These are phyloP conservation scores for Monoraphidium neglectum DNA, from an alignment of 139 green algal species.

Conservation along the genomic window DNA sequence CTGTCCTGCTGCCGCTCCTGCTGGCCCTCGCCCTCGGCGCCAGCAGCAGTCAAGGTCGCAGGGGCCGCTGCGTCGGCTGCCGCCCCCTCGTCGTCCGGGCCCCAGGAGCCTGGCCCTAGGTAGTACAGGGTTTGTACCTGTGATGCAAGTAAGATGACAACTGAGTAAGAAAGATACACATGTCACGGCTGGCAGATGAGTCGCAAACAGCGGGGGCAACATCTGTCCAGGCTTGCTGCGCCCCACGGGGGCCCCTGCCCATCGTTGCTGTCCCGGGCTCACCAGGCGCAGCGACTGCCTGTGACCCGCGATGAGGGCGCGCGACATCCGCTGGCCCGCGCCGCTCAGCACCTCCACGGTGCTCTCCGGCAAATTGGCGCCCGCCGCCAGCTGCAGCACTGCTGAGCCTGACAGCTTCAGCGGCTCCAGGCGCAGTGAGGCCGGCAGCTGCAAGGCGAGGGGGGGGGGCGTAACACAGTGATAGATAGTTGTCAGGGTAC, in stretches of 20 bases:
- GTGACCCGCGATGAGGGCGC: conserved; percentile 38
- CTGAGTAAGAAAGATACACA: too few relatives aligned
- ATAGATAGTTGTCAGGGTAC: too few relatives aligned
- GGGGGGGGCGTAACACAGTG: too few relatives aligned
- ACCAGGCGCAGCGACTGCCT: conserved; percentile 49
- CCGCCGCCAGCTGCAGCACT: conserved; percentile 44
- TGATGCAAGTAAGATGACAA: too few relatives aligned
- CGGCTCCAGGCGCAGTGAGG: conserved; percentile 56
- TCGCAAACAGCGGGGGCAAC: too few relatives aligned
- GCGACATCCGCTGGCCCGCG: conserved; percentile 27
- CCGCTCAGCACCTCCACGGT: conserved; percentile 52
- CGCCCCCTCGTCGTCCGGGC: neutral
- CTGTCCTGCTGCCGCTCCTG: conserved; percentile 1
- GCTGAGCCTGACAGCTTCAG: conserved; percentile 41
- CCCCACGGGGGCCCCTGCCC: neutral
- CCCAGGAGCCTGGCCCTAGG: conserved; percentile 22
- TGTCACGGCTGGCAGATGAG: too few relatives aligned
- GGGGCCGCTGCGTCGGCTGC: conserved; percentile 7
- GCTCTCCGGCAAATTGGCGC: conserved; percentile 57
- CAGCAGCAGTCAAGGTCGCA: neutral
- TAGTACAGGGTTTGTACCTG: conserved; percentile 63
- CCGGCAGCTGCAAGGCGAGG: conserved; percentile 49
- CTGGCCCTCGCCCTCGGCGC: neutral
- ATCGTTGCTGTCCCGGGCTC: neutral
- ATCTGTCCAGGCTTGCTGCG: neutral